Base-by-base conservation (phyloP, 2,329 filamentous ascomycete genomes). In the Colletotrichum liriopes region DNA sequence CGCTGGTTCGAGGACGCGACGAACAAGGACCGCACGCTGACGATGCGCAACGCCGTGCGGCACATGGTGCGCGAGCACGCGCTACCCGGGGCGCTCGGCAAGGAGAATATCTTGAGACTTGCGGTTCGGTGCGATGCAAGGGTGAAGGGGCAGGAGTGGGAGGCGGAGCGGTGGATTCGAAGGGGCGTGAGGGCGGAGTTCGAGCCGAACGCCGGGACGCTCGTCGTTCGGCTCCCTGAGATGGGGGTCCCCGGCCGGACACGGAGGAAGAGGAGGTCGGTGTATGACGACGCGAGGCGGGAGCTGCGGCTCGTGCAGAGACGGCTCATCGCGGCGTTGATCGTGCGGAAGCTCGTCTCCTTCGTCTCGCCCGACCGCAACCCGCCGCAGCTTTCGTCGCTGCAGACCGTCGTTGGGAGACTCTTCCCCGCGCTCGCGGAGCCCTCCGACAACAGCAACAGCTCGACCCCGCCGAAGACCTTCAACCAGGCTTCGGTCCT, bases 1-100 rank as follows among this genome's bases (percentile, higher is more conserved):
- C 82, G 84, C 0, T 98, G 94, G 93, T 93, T 94, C 74, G 94
- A 96, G 79, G 96, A 99, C 79, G 84, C 86, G 52, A 98, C 95
- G 1, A 99, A 99, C 78, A 81, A 86, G 20, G 93, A 98, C 77
- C 87, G 86, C 11, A 94, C 92, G 0, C 83, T 97, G 71, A 98
- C 96, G 0, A 82, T 87, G 55, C 90, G 96, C 47, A 99, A 99
- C 77, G 91, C 96, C 0, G 86, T 98, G 47, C 90, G 96, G 41
- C 84, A 93, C 79, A 80, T 97, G 54, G 86, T 89, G 26, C 82
- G 85, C 35, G 82, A 87, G 5, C 82, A 91, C 70, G 78, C 80
- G 3, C 83, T 98, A 5, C 96, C 96, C 0, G 80, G 80, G 12
- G 94, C 95, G 0, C 82, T 98, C 2, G 89, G 89, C 73, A 90